Evolutionary conservation across 2,329 filamentous ascomycete species (phyloP), one percentile per base, ranked within the genome.

Genomic region (Delphinella strobiligena): DNA sequence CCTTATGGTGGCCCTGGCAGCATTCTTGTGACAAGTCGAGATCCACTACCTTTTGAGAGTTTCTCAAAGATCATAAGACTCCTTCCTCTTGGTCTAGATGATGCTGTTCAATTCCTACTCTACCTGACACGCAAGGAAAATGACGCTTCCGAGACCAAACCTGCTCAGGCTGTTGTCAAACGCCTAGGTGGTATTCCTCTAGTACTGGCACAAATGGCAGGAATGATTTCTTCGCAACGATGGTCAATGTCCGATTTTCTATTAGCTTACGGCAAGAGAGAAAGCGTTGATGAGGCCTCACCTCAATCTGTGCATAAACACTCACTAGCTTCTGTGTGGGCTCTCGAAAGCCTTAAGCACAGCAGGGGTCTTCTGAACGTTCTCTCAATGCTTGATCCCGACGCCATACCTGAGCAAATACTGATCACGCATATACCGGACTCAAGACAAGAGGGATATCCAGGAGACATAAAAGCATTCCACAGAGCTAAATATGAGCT

Each of bases 181-280:
- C 17, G 33, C 2, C 24, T 49, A 4, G 45, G 46, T 9, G 47
- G 47, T 14, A 18, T 51, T 7, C 49, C 49, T 22, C 34, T 51
- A 2, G 47, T 47, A 15, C 27, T 51, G 11, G 43, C 48, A 4
- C 49, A 51, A 24, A 51, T 50, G 45, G 48, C 43, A 15, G 40
- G 44, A n/a, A 37, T 50, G 27, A 49, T 50, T 34, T 31, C 24
- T 4, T 33, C 37, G 9, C 24, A 41, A 18, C 27, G 44, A 15
- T 31, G 48, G 24, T 34, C 38, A 11, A 42, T 49, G 22, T 11
- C 15, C n/a, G 44, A 46, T 17, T 49, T 49, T 34, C 15, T 41
- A 10, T 34, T 33, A 10, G 24, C 38, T 14, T 41, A 41, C 19
- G 36, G 44, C 32, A 39, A 38, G 24, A 36, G 36, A 17, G 43